phyloP scores from a whole-genome alignment of 345 rosid genomes.

The Eutrema japonicum region DNA sequence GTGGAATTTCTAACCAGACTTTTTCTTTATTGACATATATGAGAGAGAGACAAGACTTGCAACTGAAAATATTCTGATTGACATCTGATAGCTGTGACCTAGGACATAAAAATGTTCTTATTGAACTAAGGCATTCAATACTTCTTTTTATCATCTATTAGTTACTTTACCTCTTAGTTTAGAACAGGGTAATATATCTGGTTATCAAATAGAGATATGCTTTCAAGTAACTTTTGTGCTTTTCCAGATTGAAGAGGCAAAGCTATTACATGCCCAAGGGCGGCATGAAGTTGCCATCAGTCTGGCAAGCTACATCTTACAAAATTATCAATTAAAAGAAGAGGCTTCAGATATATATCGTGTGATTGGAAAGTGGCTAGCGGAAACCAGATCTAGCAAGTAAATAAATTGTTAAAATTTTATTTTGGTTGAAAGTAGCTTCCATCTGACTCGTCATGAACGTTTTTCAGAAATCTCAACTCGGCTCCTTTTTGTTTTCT shows the following conservation, averaged over 20 bases:
- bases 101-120: conserved; percentile 4
- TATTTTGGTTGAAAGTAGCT: conserved; percentile 18
- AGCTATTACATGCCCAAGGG: conserved; percentile 89
- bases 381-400: conserved; percentile 98
- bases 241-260: conserved; percentile 94
- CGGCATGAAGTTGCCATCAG: conserved; percentile 92
- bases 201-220: conserved; percentile 8
- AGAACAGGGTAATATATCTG: conserved; percentile 19
- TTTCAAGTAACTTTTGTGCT: conserved; percentile 25
- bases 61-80: conserved; percentile 19
- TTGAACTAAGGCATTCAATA: conserved; percentile 5
- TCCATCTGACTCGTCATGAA: conserved; percentile 23
- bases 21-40: conserved; percentile 27
- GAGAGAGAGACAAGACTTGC: conserved; percentile 13
- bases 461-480: conserved; percentile 25
- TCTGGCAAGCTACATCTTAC: conserved; percentile 78
- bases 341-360: conserved; percentile 77
- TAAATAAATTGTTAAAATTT: conserved; percentile 41
- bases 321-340: conserved; percentile 63
- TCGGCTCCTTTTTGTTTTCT: conserved; percentile 21
- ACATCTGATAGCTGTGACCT: conserved; percentile 25
- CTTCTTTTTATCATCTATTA: conserved; percentile 16
- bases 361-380: conserved; percentile 96
- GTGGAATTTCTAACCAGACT: conserved; percentile 11
- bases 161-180: conserved; percentile 23